These are phyloP conservation scores for Xylaria multiplex DNA, from an alignment of 2,329 filamentous ascomycete genomes.

Conservation along the genomic window DNA sequence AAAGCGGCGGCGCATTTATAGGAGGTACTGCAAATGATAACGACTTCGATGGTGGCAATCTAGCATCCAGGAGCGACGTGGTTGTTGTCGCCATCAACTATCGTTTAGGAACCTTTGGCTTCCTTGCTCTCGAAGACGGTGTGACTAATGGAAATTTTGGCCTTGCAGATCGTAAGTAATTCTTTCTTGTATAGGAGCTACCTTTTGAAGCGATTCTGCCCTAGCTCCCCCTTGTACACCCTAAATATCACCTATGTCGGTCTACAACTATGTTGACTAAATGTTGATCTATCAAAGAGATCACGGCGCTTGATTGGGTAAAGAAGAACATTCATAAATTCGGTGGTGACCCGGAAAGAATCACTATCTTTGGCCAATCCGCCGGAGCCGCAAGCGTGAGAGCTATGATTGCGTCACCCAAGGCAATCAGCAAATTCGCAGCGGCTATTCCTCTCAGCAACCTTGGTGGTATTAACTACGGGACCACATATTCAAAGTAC, in stretches of 20 bases:
- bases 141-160: slow-evolving; percentile 60
- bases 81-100: slow-evolving; percentile 71
- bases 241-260: too few species aligned
- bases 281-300: slow-evolving; percentile 42
- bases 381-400: slow-evolving; percentile 64
- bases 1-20: slow-evolving; percentile 64
- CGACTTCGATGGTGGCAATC: slow-evolving; percentile 62
- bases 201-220: neutral
- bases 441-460: slow-evolving; percentile 57
- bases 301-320: slow-evolving; percentile 61
- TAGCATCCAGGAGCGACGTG: slow-evolving; percentile 67
- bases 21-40: slow-evolving; percentile 55
- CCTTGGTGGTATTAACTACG: slow-evolving; percentile 60
- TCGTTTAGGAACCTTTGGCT: slow-evolving; percentile 66
- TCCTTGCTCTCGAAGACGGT: slow-evolving; percentile 62
- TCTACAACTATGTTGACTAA: neutral
- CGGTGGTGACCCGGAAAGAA: slow-evolving; percentile 66
- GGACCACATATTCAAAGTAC: slow-evolving; percentile 67
- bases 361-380: slow-evolving; percentile 66
- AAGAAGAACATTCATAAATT: slow-evolving; percentile 62
- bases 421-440: slow-evolving; percentile 58
- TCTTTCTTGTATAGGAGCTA: too few species aligned
- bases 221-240: neutral
- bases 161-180: slow-evolving; percentile 53
- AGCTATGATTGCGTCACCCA: slow-evolving; percentile 60